Evolutionary conservation across 2,329 filamentous ascomycete genomes (phyloP).

Genomic region (Hymenoscyphus repandus): DNA sequence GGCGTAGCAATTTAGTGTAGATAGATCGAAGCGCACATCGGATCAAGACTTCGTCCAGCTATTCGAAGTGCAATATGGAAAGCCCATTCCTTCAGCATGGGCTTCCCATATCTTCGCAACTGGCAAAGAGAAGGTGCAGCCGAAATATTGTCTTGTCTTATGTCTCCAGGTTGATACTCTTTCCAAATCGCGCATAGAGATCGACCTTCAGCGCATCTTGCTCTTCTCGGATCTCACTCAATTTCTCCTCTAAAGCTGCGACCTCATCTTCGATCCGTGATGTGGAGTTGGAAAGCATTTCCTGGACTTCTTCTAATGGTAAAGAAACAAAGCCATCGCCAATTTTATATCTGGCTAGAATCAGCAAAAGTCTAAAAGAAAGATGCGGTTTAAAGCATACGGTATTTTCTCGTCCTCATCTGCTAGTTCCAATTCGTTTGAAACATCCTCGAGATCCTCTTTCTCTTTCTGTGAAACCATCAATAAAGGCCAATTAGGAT

Average conservation of each 20-base stretch:
- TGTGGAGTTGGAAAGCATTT: constrained; percentile 69
- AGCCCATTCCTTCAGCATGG: no score
- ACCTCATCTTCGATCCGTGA: constrained; percentile 74
- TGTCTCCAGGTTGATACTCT: constrained; percentile 94
- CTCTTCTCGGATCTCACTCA: constrained; percentile 72
- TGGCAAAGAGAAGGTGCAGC: no score
- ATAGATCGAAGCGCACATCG: no score
- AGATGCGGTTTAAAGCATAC: constrained; percentile 41
- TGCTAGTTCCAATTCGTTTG: constrained; percentile 83
- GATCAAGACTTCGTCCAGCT: no score
- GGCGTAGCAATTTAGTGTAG: no score
- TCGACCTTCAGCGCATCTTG: constrained; percentile 88
- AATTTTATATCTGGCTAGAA: constrained; percentile 75
- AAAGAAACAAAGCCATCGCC: constrained; percentile 93
- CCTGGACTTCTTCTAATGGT: constrained; percentile 77
- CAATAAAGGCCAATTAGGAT: constrained; percentile 10
- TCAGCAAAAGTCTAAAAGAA: constrained; percentile 5
- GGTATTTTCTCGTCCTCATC: constrained; percentile 93
- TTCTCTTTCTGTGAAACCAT: constrained; percentile 83
- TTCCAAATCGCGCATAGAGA: constrained; percentile 89
- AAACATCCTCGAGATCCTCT: constrained; percentile 92
- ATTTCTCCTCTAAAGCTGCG: constrained; percentile 67
- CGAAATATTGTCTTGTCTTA: constrained; percentile 37
- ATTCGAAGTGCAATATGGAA: no score
- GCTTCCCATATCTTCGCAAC: no score